Conservation (phyloP, 495 filamentous ascomycete species). For the Talaromyces wortmannii region DNA sequence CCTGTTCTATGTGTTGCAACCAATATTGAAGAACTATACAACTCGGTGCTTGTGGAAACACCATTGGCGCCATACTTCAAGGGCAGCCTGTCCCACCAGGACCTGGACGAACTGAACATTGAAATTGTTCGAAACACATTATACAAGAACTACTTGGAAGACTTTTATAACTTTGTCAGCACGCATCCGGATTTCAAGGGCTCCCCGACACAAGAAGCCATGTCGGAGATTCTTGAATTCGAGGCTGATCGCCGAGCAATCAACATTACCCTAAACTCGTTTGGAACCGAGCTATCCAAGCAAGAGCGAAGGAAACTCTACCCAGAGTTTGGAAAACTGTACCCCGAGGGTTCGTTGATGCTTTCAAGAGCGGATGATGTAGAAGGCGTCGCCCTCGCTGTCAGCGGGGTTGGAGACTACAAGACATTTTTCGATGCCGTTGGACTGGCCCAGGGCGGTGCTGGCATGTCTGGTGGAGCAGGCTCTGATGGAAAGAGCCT, state of each 20-base stretch:
- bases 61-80: constrained; percentile 97
- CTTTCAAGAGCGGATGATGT: constrained; percentile 92
- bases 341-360: constrained; percentile 93
- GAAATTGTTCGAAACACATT: constrained; percentile 98
- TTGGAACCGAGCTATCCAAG: constrained; percentile 95
- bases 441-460: constrained; percentile 67
- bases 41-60: constrained; percentile 93
- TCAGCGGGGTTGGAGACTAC: constrained; percentile 87
- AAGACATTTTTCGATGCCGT: constrained; percentile 91
- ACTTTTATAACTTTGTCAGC: constrained; percentile 90
- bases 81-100: constrained; percentile 84
- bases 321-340: constrained; percentile 80
- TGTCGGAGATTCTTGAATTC: constrained; percentile 92
- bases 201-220: constrained; percentile 86
- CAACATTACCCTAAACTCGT: constrained; percentile 99
- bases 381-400: constrained; percentile 85
- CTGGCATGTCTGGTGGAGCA: constrained; percentile 66
- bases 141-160: constrained; percentile 99
- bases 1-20: constrained; percentile 95
- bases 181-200: constrained; percentile 75
- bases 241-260: constrained; percentile 95
- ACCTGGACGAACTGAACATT: constrained; percentile 98
- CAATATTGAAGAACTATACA: constrained; percentile 98
- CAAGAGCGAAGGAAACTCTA: constrained; percentile 93
- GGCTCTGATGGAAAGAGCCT: constrained; percentile 79